Evolutionary conservation across 768 basidiomycete species (phyloP).

Genomic region (Lentinula detonsa): DNA sequence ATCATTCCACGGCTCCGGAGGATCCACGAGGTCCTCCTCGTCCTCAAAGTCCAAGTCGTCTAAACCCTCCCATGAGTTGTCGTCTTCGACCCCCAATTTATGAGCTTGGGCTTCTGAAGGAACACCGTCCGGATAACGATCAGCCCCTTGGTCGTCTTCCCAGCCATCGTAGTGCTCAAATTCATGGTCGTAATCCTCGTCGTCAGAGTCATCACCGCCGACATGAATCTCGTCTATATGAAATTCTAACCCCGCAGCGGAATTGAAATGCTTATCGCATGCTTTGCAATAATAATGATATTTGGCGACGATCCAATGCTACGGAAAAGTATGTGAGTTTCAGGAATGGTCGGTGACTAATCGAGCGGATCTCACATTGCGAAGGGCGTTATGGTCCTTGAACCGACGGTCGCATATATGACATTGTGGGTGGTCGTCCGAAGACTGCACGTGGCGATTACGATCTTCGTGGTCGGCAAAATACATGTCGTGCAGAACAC

Average conservation of each 20-base stretch:
- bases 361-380: not conserved
- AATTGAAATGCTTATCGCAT: slow-evolving; percentile 1
- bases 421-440: not conserved
- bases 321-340: not conserved
- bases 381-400: not conserved
- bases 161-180: not conserved
- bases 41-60: slow-evolving; percentile 4
- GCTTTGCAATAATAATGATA: slow-evolving; percentile 1
- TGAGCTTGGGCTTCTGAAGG: not conserved
- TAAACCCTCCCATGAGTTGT: not conserved
- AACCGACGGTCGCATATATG: slow-evolving; percentile 3
- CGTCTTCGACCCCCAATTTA: not conserved
- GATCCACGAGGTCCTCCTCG: not conserved
- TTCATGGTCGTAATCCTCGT: not conserved
- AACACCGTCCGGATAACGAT: slow-evolving; percentile 2
- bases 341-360: not conserved
- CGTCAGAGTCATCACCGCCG: not conserved
- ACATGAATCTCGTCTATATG: not conserved
- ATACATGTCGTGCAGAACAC: not conserved
- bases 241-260: not conserved
- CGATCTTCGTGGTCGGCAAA: not conserved
- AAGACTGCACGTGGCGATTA: not conserved
- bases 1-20: not conserved
- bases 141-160: slow-evolving; percentile 1
- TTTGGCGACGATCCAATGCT: not conserved